Percentiles rank a stretch among this genome's conserved stretches.
phyloP scores from a whole-genome alignment of 116 monocot genomes.

The Cymodocea nodosa region DNA sequence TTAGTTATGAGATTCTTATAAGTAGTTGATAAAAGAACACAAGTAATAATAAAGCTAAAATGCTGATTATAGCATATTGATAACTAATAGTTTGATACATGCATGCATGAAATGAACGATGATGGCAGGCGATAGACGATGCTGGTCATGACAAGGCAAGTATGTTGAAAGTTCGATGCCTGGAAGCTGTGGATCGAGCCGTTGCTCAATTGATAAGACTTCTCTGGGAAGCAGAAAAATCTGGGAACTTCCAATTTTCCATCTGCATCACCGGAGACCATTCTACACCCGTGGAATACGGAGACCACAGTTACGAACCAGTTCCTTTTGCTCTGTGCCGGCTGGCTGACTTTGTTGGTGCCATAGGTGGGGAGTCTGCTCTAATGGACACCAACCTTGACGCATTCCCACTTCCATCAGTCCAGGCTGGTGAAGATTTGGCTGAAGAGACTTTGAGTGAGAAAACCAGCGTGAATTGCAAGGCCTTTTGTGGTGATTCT shows the following conservation, averaged over 20 bases:
- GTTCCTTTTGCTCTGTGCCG: slow-evolving; percentile 74
- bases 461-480: neutral
- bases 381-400: slow-evolving; percentile 43
- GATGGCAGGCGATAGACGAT: slow-evolving; percentile 79
- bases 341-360: slow-evolving; percentile 44
- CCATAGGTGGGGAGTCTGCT: slow-evolving; percentile 44
- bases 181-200: slow-evolving; percentile 83
- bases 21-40: too few relatives aligned
- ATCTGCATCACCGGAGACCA: slow-evolving; percentile 89
- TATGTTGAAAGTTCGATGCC: slow-evolving; percentile 51
- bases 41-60: too few relatives aligned
- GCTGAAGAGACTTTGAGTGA: slow-evolving; percentile 4
- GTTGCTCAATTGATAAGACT: slow-evolving; percentile 65
- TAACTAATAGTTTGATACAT: too few relatives aligned
- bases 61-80: too few relatives aligned
- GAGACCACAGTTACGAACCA: slow-evolving; percentile 93
- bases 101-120: neutral
- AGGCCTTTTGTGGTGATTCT: slow-evolving; percentile 48
- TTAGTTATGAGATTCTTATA: too few relatives aligned
- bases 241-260: slow-evolving; percentile 47
- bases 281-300: slow-evolving; percentile 93
- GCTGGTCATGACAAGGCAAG: slow-evolving; percentile 92
- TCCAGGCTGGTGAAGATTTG: slow-evolving; percentile 50
- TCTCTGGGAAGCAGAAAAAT: slow-evolving; percentile 68
- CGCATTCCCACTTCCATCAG: slow-evolving; percentile 66